A percentile compares a stretch with the other conserved stretches of the same genome.
Evolutionary conservation across 495 filamentous ascomycete species (phyloP).

Genomic region (Tetracladium marchalianum): DNA sequence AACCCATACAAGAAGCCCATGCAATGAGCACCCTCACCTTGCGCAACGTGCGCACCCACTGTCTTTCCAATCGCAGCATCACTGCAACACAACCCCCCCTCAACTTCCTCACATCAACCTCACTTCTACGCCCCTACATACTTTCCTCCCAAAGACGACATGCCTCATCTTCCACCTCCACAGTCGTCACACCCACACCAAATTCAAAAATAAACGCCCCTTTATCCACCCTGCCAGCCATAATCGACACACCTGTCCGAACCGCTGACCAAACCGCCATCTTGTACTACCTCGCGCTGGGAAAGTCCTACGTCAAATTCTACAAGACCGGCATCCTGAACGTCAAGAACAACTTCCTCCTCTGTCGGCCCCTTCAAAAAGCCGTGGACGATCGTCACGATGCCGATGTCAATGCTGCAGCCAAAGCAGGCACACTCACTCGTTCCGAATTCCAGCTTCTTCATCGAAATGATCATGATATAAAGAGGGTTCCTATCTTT

Average conservation of each 20-base stretch:
- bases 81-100: background rate
- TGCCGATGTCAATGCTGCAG: slow-evolving; percentile 22
- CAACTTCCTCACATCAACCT: background rate
- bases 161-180: slow-evolving; percentile 1
- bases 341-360: slow-evolving; percentile 46
- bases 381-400: slow-evolving; percentile 20
- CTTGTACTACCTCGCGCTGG: slow-evolving; percentile 36
- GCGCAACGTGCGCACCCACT: slow-evolving; percentile 14
- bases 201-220: slow-evolving; percentile 43
- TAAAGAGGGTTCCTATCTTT: slow-evolving; percentile 67
- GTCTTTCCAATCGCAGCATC: slow-evolving; percentile 1
- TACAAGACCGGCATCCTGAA: slow-evolving; percentile 77
- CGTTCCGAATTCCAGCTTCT: slow-evolving; percentile 58
- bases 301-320: slow-evolving; percentile 59
- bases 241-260: slow-evolving; percentile 39
- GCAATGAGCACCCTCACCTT: slow-evolving; percentile 16
- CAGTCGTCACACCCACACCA: background rate
- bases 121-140: background rate
- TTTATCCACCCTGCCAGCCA: slow-evolving; percentile 45
- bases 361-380: slow-evolving; percentile 32
- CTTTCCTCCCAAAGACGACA: background rate
- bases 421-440: slow-evolving; percentile 28
- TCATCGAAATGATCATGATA: slow-evolving; percentile 54
- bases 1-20: slow-evolving; percentile 3
- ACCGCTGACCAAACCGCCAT: slow-evolving; percentile 26